phyloP scores from a whole-genome alignment of 176 grass and related monocot species.

The Ananas comosus region DNA sequence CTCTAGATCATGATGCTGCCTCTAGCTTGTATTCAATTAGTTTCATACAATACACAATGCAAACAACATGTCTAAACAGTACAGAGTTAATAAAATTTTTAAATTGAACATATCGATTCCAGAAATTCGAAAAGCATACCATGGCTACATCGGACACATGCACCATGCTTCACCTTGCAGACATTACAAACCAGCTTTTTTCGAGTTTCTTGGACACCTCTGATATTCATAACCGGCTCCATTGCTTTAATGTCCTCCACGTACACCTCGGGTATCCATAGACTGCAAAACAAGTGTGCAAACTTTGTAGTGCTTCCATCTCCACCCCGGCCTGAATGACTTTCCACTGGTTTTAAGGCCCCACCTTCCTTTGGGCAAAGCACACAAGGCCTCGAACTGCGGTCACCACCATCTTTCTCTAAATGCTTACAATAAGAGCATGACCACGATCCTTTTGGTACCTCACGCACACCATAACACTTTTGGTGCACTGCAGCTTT shows the following conservation, averaged over 20 bases:
- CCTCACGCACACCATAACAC: slow-evolving; percentile 78
- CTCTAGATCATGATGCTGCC: not conserved
- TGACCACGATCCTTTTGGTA: slow-evolving; percentile 45
- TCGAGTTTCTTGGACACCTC: slow-evolving; percentile 44
- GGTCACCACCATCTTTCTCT: slow-evolving; percentile 11
- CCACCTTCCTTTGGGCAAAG: slow-evolving; percentile 85
- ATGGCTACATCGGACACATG: slow-evolving; percentile 92
- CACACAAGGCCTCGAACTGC: slow-evolving; percentile 39
- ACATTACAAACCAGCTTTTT: slow-evolving; percentile 71
- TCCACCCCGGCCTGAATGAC: slow-evolving; percentile 16
- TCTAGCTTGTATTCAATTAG: not conserved
- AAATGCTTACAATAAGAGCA: slow-evolving; percentile 64
- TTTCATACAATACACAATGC: not conserved
- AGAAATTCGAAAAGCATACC: slow-evolving; percentile 42
- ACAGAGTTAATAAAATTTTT: not conserved
- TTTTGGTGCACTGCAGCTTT: slow-evolving; percentile 72
- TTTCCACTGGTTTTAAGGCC: slow-evolving; percentile 43
- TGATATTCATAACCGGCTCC: slow-evolving; percentile 58
- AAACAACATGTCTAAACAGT: not conserved
- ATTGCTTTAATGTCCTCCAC: slow-evolving; percentile 57
- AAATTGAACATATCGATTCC: not conserved
- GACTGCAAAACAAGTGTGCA: slow-evolving; percentile 83
- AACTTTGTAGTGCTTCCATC: slow-evolving; percentile 23
- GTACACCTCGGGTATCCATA: slow-evolving; percentile 78
- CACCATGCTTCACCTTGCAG: slow-evolving; percentile 94